Evolutionary conservation across 768 basidiomycete genomes (phyloP).

Genomic region (Tephrocybe sp.): DNA sequence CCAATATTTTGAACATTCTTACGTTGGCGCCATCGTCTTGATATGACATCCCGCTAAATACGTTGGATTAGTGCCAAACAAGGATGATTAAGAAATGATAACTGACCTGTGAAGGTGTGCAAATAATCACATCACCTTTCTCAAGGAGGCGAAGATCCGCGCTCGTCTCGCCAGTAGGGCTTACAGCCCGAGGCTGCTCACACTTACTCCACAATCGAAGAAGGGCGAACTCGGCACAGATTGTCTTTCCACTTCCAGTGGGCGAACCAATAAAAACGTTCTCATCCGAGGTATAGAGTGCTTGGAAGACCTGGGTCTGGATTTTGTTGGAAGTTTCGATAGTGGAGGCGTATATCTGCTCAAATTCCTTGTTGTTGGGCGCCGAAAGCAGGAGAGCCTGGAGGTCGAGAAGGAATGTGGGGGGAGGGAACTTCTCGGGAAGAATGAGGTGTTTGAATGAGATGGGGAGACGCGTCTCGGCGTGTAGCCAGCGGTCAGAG

Average conservation of each 20-base stretch:
- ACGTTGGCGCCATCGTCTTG: conserved; percentile 92
- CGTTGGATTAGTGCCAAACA: not conserved
- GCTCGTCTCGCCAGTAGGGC: conserved; percentile 90
- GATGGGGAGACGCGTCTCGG: conserved; percentile 91
- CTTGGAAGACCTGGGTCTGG: conserved; percentile 98
- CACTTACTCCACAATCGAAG: conserved; percentile 91
- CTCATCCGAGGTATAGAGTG: conserved; percentile 93
- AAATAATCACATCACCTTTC: conserved; percentile 90
- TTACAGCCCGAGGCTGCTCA: conserved; percentile 79
- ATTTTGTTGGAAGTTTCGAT: conserved; percentile 96
- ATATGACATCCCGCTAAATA: conserved; percentile 91
- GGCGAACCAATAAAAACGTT: conserved; percentile 97
- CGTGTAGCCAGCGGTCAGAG: conserved; percentile 94
- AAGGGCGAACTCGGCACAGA: conserved; percentile 95
- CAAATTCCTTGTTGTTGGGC: conserved; percentile 90
- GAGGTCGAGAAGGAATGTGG: conserved; percentile 90
- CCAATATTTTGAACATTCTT: conserved; percentile 96
- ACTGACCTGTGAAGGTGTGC: conserved; percentile 85
- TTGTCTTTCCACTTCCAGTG: conserved; percentile 95
- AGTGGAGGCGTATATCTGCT: conserved; percentile 76
- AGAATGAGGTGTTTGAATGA: conserved; percentile 98
- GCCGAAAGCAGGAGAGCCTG: conserved; percentile 88
- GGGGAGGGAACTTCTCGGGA: conserved; percentile 93
- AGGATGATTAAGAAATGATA: not conserved
- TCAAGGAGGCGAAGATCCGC: conserved; percentile 87